Percentiles rank a stretch among this genome's conserved stretches.
Evolutionary conservation across 23 red algal species (phyloP).

Genomic region (Cyanidiococcus yangmingshanensis): DNA sequence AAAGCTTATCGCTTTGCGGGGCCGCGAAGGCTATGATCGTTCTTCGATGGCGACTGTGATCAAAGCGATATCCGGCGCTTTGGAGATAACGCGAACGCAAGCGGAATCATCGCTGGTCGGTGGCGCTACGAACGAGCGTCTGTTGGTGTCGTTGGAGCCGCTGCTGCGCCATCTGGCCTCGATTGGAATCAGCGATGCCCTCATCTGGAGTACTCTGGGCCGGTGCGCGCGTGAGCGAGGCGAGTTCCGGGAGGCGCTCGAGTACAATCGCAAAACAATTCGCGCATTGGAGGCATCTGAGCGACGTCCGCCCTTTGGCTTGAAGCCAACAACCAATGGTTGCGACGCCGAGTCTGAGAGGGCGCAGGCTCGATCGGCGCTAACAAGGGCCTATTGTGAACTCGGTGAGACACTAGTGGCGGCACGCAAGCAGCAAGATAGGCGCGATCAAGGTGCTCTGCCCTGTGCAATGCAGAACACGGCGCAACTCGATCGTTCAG

Average conservation of each 20-base stretch:
- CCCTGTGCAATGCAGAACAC: neutral
- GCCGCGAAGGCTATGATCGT: slow-evolving; percentile 40
- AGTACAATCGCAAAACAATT: neutral
- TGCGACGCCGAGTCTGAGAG: no score
- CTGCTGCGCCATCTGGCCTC: neutral
- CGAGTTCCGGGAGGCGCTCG: neutral
- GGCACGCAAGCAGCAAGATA: neutral
- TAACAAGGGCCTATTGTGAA: neutral
- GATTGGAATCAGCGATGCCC: neutral
- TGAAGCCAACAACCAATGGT: no score
- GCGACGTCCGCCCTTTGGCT: neutral
- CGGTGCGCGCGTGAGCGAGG: neutral
- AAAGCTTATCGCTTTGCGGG: slow-evolving; percentile 39
- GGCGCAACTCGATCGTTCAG: neutral
- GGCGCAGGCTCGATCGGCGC: no score
- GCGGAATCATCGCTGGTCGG: neutral
- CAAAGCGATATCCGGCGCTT: neutral
- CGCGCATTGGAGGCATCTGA: neutral
- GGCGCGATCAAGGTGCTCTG: neutral
- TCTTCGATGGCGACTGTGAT: slow-evolving; percentile 37
- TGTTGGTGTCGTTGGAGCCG: neutral
- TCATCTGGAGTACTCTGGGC: neutral
- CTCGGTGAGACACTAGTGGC: neutral
- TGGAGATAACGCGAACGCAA: neutral
- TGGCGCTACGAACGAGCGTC: neutral